These are phyloP conservation scores for Helichrysum umbraculigerum DNA, from an alignment of 129 eudicot species.

Conservation along the genomic window DNA sequence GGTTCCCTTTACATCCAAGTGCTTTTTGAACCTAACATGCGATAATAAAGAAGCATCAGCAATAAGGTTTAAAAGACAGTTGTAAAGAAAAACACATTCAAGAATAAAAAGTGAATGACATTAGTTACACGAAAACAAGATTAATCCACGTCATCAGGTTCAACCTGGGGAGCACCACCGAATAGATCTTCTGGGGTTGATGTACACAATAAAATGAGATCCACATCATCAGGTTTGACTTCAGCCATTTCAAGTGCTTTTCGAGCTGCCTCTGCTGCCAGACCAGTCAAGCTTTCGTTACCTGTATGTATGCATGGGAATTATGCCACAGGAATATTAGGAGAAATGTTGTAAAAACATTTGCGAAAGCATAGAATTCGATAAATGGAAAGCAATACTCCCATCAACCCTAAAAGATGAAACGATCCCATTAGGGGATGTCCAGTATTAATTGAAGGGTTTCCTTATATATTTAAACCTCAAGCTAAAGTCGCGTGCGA, in stretches of 20 bases:
- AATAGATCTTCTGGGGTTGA: constrained; percentile 91
- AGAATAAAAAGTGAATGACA: constrained; percentile 6
- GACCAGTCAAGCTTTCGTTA: constrained; percentile 63
- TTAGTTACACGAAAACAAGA: constrained; percentile 22
- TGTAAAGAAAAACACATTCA: background rate
- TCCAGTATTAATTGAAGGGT: background rate
- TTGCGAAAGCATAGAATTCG: background rate
- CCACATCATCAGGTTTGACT: constrained; percentile 83
- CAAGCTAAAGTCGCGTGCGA: background rate
- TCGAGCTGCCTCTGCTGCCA: constrained; percentile 75
- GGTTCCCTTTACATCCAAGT: constrained; percentile 78
- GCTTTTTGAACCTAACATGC: constrained; percentile 68
- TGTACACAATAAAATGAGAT: constrained; percentile 85
- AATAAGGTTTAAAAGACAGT: background rate
- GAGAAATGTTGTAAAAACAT: background rate
- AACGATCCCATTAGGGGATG: background rate
- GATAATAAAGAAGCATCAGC: constrained; percentile 18
- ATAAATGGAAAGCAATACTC: background rate
- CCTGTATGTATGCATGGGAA: constrained; percentile 44
- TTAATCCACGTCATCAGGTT: constrained; percentile 27
- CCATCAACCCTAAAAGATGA: background rate
- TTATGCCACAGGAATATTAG: background rate
- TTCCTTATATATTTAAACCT: background rate
- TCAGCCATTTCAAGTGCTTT: constrained; percentile 95
- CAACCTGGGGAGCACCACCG: constrained; percentile 96